A percentile compares a stretch with the other conserved stretches of the same genome.
These are phyloP conservation scores for Cytospora leucostoma DNA, from an alignment of 2,329 filamentous ascomycete species.

Conservation along the genomic window DNA sequence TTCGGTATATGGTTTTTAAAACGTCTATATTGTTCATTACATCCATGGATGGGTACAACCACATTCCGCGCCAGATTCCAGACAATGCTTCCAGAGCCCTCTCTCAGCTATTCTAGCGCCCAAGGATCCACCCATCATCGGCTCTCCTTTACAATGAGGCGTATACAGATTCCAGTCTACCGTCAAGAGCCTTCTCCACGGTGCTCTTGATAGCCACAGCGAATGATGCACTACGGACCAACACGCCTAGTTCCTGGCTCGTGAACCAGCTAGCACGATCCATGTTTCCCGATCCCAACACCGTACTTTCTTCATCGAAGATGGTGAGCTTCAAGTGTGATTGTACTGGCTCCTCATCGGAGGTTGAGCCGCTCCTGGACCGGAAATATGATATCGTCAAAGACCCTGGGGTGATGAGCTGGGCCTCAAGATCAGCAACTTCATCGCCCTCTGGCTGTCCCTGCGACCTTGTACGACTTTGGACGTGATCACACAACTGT, in stretches of 20 bases:
- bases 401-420: slow-evolving; percentile 43
- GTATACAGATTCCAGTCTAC: slow-evolving; percentile 39
- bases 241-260: slow-evolving; percentile 77
- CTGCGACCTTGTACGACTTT: slow-evolving; percentile 32
- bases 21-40: too few species aligned
- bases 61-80: too few species aligned
- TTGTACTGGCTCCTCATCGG: slow-evolving; percentile 63
- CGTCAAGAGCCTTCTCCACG: slow-evolving; percentile 38
- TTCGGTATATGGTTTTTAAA: too few species aligned
- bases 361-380: slow-evolving; percentile 34
- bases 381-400: slow-evolving; percentile 63
- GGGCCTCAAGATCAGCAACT: slow-evolving; percentile 45
- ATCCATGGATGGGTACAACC: too few species aligned
- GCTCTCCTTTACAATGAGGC: slow-evolving; percentile 4
- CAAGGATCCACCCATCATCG: not conserved
- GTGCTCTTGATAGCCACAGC: slow-evolving; percentile 36
- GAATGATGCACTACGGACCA: slow-evolving; percentile 47
- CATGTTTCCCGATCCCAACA: slow-evolving; percentile 81
- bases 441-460: slow-evolving; percentile 32
- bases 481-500: not conserved
- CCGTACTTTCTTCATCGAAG: slow-evolving; percentile 66
- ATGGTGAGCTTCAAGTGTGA: slow-evolving; percentile 78
- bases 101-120: too few species aligned
- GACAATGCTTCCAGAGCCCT: too few species aligned
- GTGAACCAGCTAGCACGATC: slow-evolving; percentile 86